Percentiles rank a stretch among this genome's conserved stretches.
Conservation (phyloP, 2,329 filamentous ascomycete genomes). For the Aspergillus udagawae region DNA sequence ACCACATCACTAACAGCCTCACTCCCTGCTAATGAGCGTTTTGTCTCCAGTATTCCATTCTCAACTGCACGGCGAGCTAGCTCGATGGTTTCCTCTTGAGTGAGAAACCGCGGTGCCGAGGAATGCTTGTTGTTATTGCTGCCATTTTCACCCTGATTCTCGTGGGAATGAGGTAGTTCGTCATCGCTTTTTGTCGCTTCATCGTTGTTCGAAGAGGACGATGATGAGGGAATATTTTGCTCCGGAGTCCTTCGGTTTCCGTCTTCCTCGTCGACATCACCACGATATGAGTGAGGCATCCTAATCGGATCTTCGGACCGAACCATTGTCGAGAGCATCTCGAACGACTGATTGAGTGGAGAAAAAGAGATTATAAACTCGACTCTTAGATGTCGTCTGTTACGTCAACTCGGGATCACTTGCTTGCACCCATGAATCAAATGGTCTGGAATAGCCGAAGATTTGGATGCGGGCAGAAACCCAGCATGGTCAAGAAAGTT, state of each 20-base stretch:
- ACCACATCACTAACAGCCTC: constrained; percentile 45
- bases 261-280: constrained; percentile 32
- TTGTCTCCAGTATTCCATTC: constrained; percentile 45
- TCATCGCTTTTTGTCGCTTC: constrained; percentile 26
- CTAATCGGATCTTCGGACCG: constrained; percentile 36
- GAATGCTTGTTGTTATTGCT: constrained; percentile 18
- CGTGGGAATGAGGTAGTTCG: constrained; percentile 22
- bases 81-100: constrained; percentile 44
- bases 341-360: constrained; percentile 1
- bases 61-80: constrained; percentile 44
- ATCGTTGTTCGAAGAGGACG: constrained; percentile 24
- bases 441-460: constrained; percentile 10
- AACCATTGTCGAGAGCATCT: constrained; percentile 33
- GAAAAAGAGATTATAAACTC: background rate
- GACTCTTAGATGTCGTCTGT: background rate
- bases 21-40: constrained; percentile 44
- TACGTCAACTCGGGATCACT: background rate
- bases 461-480: constrained; percentile 9
- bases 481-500: constrained; percentile 18
- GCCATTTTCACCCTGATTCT: constrained; percentile 21
- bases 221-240: constrained; percentile 18
- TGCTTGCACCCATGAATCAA: constrained; percentile 12
- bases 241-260: constrained; percentile 24
- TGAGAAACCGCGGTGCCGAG: constrained; percentile 28
- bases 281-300: constrained; percentile 28